Base-by-base conservation (phyloP, 148 eudicot genomes). In the Vaccinium vitisidaea region DNA sequence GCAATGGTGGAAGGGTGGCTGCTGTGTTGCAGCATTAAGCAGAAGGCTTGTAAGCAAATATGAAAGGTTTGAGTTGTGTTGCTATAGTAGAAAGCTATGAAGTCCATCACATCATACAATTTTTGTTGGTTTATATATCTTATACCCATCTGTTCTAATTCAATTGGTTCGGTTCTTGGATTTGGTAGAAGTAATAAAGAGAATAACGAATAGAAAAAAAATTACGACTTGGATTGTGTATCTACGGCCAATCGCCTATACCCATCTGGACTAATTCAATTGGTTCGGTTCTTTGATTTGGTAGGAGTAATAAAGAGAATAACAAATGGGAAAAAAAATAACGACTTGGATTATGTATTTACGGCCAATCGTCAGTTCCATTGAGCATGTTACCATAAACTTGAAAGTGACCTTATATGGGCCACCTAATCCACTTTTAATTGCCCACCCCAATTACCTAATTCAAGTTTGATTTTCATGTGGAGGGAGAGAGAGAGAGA, bases 391-490 rank as follows among this genome's bases (percentile, higher is more conserved):
- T 13, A 43, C 25, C 56, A 48, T 81, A 12, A 23, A 5, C 46
- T n/a, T 21, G 18, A 15, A 52, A 52, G 9, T 77, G 19, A 23
- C 54, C 58, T 32, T n/a, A 21, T 27, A 53, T 13, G 59, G 80
- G 56, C 61, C 80, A 77, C 80, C 43, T 32, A 77, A 53, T 53
- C 43, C 59, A 74, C 50, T 74, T 54, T 54, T 54, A 12, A 14
- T 10, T 12, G 15, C 2, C 58, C 58, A 54, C 58, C 2, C 58
- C 15, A 67, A 14, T 67, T 32, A 25, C 36, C 12, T 25, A 25
- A n/a, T 65, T n/a, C 70, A 65, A 30, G 14, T 23, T 65, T 65
- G 70, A n/a, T 65, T 65, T 65, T 12, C 27, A 56, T 6, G 63
- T 18, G 32, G 63, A 58, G 65, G 21, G 65, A 21, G 65, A 7